phyloP scores from a whole-genome alignment of 306 rosid species.

The Comarum palustre region DNA sequence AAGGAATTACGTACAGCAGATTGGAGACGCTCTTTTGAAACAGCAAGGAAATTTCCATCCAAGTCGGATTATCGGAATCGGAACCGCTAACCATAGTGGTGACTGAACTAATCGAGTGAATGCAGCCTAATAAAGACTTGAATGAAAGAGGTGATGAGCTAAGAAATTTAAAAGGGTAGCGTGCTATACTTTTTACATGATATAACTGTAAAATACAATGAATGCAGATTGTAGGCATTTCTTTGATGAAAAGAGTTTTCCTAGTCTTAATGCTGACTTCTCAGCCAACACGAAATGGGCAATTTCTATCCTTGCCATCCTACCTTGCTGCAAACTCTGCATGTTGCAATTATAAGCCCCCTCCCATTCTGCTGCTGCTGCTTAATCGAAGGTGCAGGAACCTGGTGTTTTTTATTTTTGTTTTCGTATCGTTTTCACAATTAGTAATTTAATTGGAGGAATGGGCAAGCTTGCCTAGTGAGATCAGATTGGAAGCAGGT shows the following conservation, averaged over 20 bases:
- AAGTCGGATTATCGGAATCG: not conserved
- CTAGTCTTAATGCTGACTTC: conserved; percentile 25
- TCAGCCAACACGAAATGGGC: conserved; percentile 20
- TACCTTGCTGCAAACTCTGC: not conserved
- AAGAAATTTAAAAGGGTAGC: not conserved
- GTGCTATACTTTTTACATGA: too few species aligned
- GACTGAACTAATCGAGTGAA: too few species aligned
- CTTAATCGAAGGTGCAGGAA: not conserved
- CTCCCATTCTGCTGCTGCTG: not conserved
- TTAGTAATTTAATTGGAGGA: conserved; percentile 30
- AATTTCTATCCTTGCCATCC: not conserved
- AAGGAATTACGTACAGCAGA: too few species aligned
- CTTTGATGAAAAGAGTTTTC: not conserved
- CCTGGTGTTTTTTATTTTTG: not conserved
- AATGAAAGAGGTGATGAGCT: not conserved
- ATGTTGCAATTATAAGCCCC: not conserved
- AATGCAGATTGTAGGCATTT: not conserved
- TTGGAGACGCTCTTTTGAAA: too few species aligned
- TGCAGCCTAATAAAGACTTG: not conserved
- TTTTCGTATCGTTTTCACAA: not conserved
- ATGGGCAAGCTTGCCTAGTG: conserved; percentile 29
- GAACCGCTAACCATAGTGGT: not conserved
- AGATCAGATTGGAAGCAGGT: conserved; percentile 21
- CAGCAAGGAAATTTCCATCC: too few species aligned
- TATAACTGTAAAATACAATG: too few species aligned